Base-by-base conservation (phyloP, 805 yeast genomes). In the Pichia rugopelliculosa region DNA sequence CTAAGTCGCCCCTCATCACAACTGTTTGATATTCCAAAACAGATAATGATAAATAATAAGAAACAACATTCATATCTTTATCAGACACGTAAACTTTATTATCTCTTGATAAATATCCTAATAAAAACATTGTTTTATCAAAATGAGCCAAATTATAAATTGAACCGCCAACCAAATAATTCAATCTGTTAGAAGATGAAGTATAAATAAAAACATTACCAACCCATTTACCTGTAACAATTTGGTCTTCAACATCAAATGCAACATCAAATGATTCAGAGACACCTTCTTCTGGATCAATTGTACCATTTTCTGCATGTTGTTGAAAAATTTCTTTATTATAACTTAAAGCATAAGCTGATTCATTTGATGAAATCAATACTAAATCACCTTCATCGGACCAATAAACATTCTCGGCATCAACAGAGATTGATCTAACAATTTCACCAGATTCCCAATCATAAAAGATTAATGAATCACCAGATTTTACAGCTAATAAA, bases 161-260 rank as follows among this genome's bases (percentile, higher is more conserved):
- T 60, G 89, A 87, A 36, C 95, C 95, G 58, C 99, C 99, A 51
- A 93, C 98, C 53, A 89, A 78, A 65, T 93, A 93, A 69, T 90
- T 91, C 61, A 93, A 75, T 66, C 98, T 80, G 69, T 89, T 87
- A 22, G 95, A 75, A 18, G 80, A 61, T 2, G 97, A 88, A 15
- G 97, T 87, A 71, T 84, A 93, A 46, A 93, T 79, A 65, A 91
- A 90, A 41, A 93, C 97, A 70, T 93, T 98, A 56, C 98, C 99
- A 59, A 90, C 89, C 89, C 97, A 93, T 65, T 82, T 84, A 60
- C 97, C 97, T 25, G 95, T 83, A 51, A 86, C 79, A 36, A 91
- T 78, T 18, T 81, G 70, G 64, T 93, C 99, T 49, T 78, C 76
- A 50, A 88, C 76, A 52, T 95, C 96, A 59, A 83, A 79, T 48